Evolutionary conservation across 805 yeast genomes (phyloP).

Genomic region (Blastobotrys americana): DNA sequence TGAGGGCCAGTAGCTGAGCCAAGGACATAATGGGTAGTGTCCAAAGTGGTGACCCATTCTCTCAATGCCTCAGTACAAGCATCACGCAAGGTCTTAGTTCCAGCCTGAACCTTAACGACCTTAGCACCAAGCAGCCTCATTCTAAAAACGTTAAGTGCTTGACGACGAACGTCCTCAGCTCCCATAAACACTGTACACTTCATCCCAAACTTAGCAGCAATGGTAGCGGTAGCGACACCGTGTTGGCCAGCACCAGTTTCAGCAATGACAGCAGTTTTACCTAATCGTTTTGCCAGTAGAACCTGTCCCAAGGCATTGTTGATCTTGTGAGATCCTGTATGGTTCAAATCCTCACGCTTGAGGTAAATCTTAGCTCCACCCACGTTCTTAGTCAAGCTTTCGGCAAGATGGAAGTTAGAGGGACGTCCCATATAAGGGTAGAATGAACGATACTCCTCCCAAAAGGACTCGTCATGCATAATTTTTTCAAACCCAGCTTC

Average conservation of each 20-base stretch:
- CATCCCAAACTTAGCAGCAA: slow-evolving; percentile 61
- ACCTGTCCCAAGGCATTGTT: slow-evolving; percentile 43
- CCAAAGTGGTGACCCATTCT: slow-evolving; percentile 84
- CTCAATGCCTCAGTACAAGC: slow-evolving; percentile 97
- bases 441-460: slow-evolving; percentile 82
- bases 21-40: slow-evolving; percentile 86
- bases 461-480: slow-evolving; percentile 80
- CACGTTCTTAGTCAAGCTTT: slow-evolving; percentile 76
- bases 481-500: slow-evolving; percentile 85
- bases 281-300: slow-evolving; percentile 38
- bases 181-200: slow-evolving; percentile 97
- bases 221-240: slow-evolving; percentile 47
- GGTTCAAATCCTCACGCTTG: slow-evolving; percentile 81
- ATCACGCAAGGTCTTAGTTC: slow-evolving; percentile 93
- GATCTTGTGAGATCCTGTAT: slow-evolving; percentile 43
- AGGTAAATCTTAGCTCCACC: slow-evolving; percentile 98
- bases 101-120: slow-evolving; percentile 87
- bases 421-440: slow-evolving; percentile 97
- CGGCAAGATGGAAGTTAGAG: slow-evolving; percentile 84
- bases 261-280: slow-evolving; percentile 40
- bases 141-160: slow-evolving; percentile 95
- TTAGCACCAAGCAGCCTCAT: slow-evolving; percentile 95
- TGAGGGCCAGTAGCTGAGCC: slow-evolving; percentile 99
- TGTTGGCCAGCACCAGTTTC: slow-evolving; percentile 49
- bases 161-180: slow-evolving; percentile 98